Evolutionary conservation across 2,329 filamentous ascomycete genomes (phyloP).

Genomic region (Aspergillus ibericus): DNA sequence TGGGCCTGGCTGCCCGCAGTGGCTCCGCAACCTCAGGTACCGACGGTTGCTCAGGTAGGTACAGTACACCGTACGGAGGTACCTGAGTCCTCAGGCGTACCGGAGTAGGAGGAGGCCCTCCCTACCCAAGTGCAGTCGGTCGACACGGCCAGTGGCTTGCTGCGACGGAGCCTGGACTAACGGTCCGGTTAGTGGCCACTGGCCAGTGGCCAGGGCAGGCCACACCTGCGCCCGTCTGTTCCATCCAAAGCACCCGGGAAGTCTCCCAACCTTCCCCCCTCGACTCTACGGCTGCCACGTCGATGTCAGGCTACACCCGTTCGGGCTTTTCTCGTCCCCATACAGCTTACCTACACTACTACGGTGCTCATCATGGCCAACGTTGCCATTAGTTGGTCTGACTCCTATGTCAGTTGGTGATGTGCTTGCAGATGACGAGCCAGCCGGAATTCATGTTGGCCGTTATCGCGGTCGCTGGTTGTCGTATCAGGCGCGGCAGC

Average conservation of each 20-base stretch:
- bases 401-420: constrained; percentile 6
- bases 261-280: constrained; percentile 12
- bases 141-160: neutral
- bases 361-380: neutral
- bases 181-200: neutral
- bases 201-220: constrained; percentile 9
- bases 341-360: neutral
- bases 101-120: no score
- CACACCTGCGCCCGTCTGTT: constrained; percentile 6
- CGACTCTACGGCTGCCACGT: constrained; percentile 26
- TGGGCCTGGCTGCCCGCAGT: neutral
- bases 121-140: neutral
- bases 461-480: constrained; percentile 14
- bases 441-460: constrained; percentile 4
- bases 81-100: no score
- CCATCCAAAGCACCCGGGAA: constrained; percentile 17
- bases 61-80: neutral
- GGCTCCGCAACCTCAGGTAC: neutral
- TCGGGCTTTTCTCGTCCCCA: constrained; percentile 10
- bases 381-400: constrained; percentile 1
- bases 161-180: neutral
- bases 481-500: constrained; percentile 7
- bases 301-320: constrained; percentile 21
- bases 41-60: neutral
- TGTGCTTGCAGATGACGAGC: constrained; percentile 13